A percentile compares a stretch with the other conserved stretches of the same genome.
These are phyloP conservation scores for Pestalotiopsis sp. DNA, from an alignment of 2,329 filamentous ascomycete genomes.

Conservation along the genomic window DNA sequence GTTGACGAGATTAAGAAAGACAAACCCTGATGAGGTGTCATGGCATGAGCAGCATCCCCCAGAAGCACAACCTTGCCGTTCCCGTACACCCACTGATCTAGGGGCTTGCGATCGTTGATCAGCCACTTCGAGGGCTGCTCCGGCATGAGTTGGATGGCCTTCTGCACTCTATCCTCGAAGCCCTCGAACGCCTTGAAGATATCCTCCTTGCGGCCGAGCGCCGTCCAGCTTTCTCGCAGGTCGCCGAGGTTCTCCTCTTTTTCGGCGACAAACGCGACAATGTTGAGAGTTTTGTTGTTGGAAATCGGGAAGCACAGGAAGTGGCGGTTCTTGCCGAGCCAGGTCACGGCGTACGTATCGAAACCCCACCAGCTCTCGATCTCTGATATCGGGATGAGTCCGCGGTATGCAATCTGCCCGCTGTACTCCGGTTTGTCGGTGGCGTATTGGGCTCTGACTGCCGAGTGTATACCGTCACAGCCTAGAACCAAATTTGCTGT, in stretches of 20 bases:
- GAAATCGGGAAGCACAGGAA: slow-evolving; percentile 39
- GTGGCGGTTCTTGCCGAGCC: slow-evolving; percentile 37
- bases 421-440: slow-evolving; percentile 23
- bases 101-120: slow-evolving; percentile 7
- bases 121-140: slow-evolving; percentile 7
- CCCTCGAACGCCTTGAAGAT: slow-evolving; percentile 8
- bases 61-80: slow-evolving; percentile 40
- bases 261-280: slow-evolving; percentile 37
- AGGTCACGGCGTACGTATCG: slow-evolving; percentile 27
- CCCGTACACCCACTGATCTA: slow-evolving; percentile 12
- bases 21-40: slow-evolving; percentile 37
- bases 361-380: slow-evolving; percentile 29
- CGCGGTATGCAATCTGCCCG: slow-evolving; percentile 27
- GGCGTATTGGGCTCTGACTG: slow-evolving; percentile 25
- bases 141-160: slow-evolving; percentile 4
- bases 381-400: slow-evolving; percentile 20
- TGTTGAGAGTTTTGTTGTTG: slow-evolving; percentile 35
- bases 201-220: slow-evolving; percentile 23
- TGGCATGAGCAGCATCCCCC: slow-evolving; percentile 53
- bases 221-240: slow-evolving; percentile 37
- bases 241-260: slow-evolving; percentile 32
- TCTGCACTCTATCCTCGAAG: slow-evolving; percentile 4
- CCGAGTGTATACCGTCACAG: slow-evolving; percentile 35
- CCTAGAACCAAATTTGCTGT: slow-evolving; percentile 31
- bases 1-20: background rate